A percentile compares a stretch with the other conserved stretches of the same genome.
phyloP scores from a whole-genome alignment of 2,329 filamentous ascomycete genomes.

The Hymenoscyphus repandus region DNA sequence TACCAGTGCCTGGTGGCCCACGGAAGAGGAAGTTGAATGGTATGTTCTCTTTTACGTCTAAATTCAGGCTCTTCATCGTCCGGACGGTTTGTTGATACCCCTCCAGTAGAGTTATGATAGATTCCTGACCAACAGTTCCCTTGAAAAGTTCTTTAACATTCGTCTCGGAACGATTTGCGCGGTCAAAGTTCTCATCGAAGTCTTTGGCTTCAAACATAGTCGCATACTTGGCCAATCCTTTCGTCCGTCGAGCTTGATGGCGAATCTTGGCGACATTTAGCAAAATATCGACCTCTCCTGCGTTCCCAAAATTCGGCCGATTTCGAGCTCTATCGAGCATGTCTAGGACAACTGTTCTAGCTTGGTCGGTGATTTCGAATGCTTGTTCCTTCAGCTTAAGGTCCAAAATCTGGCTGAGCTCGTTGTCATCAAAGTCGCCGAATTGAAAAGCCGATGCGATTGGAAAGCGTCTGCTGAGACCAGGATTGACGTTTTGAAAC shows the following conservation, averaged over 20 bases:
- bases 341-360: constrained; percentile 49
- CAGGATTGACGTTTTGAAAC: constrained; percentile 71
- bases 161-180: constrained; percentile 35
- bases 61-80: constrained; percentile 39
- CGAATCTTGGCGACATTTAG: constrained; percentile 45
- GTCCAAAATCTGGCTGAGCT: constrained; percentile 55
- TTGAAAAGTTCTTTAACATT: constrained; percentile 43
- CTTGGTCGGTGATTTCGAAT: constrained; percentile 47
- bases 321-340: constrained; percentile 58
- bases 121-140: constrained; percentile 46
- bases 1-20: constrained; percentile 59
- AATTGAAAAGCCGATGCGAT: constrained; percentile 60
- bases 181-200: constrained; percentile 48
- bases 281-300: constrained; percentile 68
- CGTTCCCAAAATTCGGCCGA: constrained; percentile 65
- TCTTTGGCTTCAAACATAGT: constrained; percentile 35
- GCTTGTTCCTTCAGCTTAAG: constrained; percentile 55
- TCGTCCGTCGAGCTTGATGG: constrained; percentile 23
- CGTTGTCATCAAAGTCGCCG: constrained; percentile 57
- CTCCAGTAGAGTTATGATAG: constrained; percentile 42
- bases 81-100: constrained; percentile 41
- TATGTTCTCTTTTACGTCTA: constrained; percentile 46
- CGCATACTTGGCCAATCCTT: constrained; percentile 10
- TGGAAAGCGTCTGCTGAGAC: constrained; percentile 61
- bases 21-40: constrained; percentile 56